Percentiles rank a stretch among this genome's conserved stretches.
These are phyloP conservation scores for Haberlea rhodopensis DNA, from an alignment of 257 asterid genomes.

Conservation along the genomic window DNA sequence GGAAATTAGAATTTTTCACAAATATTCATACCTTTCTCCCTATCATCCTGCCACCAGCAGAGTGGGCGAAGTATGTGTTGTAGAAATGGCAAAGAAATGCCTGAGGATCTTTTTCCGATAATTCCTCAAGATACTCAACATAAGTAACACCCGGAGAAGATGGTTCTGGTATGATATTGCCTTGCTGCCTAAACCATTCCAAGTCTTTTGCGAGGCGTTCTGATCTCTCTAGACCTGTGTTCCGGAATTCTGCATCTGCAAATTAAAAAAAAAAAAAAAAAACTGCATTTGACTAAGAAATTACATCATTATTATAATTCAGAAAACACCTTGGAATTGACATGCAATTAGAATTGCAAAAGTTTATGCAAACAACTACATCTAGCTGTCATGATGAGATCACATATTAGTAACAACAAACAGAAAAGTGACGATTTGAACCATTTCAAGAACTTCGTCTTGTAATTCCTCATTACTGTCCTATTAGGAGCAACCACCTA, in stretches of 20 bases:
- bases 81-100: constrained; percentile 94
- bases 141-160: constrained; percentile 71
- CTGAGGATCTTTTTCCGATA: constrained; percentile 76
- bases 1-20: neutral
- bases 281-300: constrained; percentile 7
- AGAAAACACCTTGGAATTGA: neutral
- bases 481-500: neutral
- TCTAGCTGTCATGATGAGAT: neutral
- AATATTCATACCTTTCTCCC: constrained; percentile 68
- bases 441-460: neutral
- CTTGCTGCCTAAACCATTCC: constrained; percentile 86
- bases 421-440: neutral
- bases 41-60: constrained; percentile 99
- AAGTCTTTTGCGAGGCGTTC: constrained; percentile 66
- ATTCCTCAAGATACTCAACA: constrained; percentile 59
- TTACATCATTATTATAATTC: neutral
- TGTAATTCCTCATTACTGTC: neutral
- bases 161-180: constrained; percentile 72
- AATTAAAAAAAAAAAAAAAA: constrained; percentile 15
- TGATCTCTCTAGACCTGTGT: constrained; percentile 92
- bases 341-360: neutral
- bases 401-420: neutral
- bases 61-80: constrained; percentile 88
- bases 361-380: neutral
- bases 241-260: constrained; percentile 83